These are phyloP conservation scores for Hericium erinaceus DNA, from an alignment of 768 basidiomycete species.

Conservation along the genomic window DNA sequence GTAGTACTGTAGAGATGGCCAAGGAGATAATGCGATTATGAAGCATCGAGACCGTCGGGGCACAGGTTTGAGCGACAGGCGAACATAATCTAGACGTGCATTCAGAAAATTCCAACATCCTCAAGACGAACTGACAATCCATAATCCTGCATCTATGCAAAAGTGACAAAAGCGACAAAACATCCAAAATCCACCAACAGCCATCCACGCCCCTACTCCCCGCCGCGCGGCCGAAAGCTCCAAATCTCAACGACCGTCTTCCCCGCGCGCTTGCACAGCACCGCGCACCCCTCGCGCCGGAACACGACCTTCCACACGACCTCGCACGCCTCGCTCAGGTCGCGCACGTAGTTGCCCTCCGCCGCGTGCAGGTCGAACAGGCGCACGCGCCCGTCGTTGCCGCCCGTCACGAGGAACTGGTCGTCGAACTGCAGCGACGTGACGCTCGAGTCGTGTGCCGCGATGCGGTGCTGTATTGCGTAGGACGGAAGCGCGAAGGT, in stretches of 20 bases:
- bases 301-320: conserved; percentile 83
- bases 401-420: conserved; percentile 73
- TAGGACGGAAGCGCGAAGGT: conserved; percentile 33
- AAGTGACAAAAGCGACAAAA: no score
- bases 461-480: conserved; percentile 48
- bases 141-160: no score
- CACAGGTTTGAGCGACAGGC: no score
- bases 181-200: no score
- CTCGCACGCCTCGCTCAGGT: conserved; percentile 69
- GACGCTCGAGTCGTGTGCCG: conserved; percentile 83
- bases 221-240: conserved; percentile 49
- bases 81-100: no score
- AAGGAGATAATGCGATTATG: no score
- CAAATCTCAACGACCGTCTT: conserved; percentile 87
- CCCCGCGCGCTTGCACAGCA: conserved; percentile 72
- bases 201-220: not conserved
- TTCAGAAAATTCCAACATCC: no score
- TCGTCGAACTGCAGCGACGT: conserved; percentile 84
- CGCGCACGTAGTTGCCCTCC: conserved; percentile 45
- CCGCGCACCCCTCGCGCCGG: conserved; percentile 60
- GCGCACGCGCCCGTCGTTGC: conserved; percentile 77
- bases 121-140: no score
- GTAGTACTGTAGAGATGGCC: no score
- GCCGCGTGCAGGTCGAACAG: conserved; percentile 65
- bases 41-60: no score